Percentiles rank a stretch among this genome's conserved stretches.
Conservation (phyloP, 1,284 basidiomycete species). For the Irpex sp. region DNA sequence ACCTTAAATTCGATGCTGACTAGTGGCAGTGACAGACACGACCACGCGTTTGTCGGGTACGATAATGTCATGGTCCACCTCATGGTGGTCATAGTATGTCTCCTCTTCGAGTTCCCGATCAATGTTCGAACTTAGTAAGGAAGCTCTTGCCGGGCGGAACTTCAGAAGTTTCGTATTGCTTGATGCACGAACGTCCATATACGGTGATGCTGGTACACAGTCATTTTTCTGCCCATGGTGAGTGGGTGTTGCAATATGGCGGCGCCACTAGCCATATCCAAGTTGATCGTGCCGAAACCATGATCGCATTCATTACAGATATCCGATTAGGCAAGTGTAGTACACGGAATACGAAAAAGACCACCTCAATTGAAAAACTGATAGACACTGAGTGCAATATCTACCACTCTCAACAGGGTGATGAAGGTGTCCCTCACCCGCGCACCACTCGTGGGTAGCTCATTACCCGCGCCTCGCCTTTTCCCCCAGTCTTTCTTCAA, state of each 20-base stretch:
- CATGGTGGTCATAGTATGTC: background rate
- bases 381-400: background rate
- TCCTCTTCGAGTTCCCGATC: background rate
- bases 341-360: too few species aligned
- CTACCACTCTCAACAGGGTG: background rate
- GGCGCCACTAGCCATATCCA: too few species aligned
- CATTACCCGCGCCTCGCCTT: background rate
- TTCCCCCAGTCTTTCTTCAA: background rate
- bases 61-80: background rate
- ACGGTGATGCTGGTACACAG: background rate
- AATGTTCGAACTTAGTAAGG: background rate
- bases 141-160: background rate
- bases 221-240: background rate
- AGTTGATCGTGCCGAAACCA: too few species aligned
- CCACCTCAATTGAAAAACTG: background rate
- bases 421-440: background rate
- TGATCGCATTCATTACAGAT: background rate
- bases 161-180: background rate
- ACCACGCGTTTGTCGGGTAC: background rate
- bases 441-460: background rate
- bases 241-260: too few species aligned
- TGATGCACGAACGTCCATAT: background rate
- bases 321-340: background rate
- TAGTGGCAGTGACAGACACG: too few species aligned
- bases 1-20: background rate